Evolutionary conservation across 306 rosid species (phyloP).

Genomic region (Lathyrus aphaca): DNA sequence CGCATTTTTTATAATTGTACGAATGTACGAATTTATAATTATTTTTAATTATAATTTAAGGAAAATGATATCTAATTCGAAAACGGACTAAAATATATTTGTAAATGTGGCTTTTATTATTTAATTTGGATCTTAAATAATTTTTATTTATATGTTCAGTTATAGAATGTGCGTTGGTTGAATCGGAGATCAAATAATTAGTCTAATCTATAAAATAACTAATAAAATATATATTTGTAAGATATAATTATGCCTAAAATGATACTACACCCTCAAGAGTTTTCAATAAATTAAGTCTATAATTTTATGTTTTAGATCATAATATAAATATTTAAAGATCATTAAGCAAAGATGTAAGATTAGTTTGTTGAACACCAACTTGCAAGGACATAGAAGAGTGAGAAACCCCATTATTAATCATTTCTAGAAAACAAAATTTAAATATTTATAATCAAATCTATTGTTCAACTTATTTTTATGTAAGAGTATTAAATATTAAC

Average conservation of each 20-base stretch:
- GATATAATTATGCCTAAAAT: neutral
- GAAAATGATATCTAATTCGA: too few relatives aligned
- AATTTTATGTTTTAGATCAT: neutral
- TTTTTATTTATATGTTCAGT: neutral
- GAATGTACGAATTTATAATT: too few relatives aligned
- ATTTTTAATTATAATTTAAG: too few relatives aligned
- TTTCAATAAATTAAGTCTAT: neutral
- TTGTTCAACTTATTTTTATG: neutral
- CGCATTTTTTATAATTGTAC: too few relatives aligned
- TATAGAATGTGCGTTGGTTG: neutral
- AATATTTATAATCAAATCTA: neutral
- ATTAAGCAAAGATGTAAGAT: neutral
- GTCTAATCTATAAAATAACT: neutral
- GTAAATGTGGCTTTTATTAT: neutral
- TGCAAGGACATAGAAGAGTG: constrained; percentile 18
- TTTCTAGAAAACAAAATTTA: neutral
- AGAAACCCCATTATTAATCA: constrained; percentile 29
- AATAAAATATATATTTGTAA: too few relatives aligned
- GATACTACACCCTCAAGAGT: neutral
- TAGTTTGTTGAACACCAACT: constrained; percentile 30
- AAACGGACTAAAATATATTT: too few relatives aligned
- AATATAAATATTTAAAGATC: neutral
- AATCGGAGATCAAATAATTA: neutral
- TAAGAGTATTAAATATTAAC: neutral
- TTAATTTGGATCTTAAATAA: neutral